Evolutionary conservation across 495 filamentous ascomycete species (phyloP), one percentile per base, ranked within the genome.

Genomic region (Penicillium pulvis): DNA sequence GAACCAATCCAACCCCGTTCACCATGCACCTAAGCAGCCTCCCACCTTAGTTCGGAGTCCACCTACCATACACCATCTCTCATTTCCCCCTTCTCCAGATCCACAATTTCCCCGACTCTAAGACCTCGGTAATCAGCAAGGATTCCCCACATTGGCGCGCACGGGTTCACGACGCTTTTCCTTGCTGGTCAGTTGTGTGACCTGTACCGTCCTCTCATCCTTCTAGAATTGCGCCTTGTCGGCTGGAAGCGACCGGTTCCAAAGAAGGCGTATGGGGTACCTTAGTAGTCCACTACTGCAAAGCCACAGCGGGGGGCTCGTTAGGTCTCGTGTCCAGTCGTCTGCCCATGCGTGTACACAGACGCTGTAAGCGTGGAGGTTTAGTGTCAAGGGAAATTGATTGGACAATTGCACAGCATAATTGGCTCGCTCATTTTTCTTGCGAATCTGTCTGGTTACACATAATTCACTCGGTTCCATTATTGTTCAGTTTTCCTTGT

Each of bases 41-140:
- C 44, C 7, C 20, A 16, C 30, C 17, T n/a, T 16, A 24, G 14
- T 26, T 24, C 49, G 49, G 49, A 52, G 33, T 52, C 30, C 49
- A 52, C 49, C 49, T 52, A 39, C 47, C 28, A 31, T 31, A 17
- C 36, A 24, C 5, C 11, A 43, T n/a, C 24, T 26, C 36, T n/a
- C 41, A 19, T 19, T 26, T 47, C 39, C 49, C 12, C 56, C 26
- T 28, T 24, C 48, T 23, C n/a, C 6, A 9, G 33, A 44, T 60
- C 61, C 61, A 65, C 62, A 58, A 61, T 65, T 58, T 55, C 58
- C 58, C 62, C 62, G 62, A 59, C 55, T 20, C 55, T 30, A 44
- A 52, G 26, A 33, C 50, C 36, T 48, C 28, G 51, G 31, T 50
- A 36, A 43, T 42, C 51, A 35, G 53, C 48, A 52, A 53, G 49